Evolutionary conservation across 768 basidiomycete species (phyloP).

Genomic region (Boletus subcaerulescens): DNA sequence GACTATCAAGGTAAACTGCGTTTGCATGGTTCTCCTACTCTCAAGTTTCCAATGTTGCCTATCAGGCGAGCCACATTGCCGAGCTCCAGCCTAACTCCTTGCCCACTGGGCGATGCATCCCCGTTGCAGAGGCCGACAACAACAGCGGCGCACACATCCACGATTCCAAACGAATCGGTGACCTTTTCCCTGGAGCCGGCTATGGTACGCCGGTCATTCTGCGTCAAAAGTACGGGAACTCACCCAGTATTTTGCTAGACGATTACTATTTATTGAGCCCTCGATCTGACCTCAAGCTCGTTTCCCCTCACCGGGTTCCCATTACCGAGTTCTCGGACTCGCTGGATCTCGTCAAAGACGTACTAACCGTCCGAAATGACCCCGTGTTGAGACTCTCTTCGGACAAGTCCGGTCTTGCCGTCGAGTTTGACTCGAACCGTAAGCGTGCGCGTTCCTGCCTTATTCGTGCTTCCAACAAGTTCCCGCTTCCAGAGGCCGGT

Average conservation of each 20-base stretch:
- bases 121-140: slow-evolving; percentile 41
- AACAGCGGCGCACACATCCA: slow-evolving; percentile 44
- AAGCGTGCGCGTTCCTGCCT: slow-evolving; percentile 21
- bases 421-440: slow-evolving; percentile 73
- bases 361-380: slow-evolving; percentile 30
- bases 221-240: not conserved
- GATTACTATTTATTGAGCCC: slow-evolving; percentile 60
- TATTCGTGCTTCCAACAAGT: not conserved
- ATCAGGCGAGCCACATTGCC: slow-evolving; percentile 52
- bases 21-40: not conserved
- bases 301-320: slow-evolving; percentile 49
- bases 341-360: slow-evolving; percentile 43
- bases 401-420: slow-evolving; percentile 53
- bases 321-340: slow-evolving; percentile 38
- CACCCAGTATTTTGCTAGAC: slow-evolving; percentile 38
- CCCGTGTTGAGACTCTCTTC: slow-evolving; percentile 55
- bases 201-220: slow-evolving; percentile 45
- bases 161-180: slow-evolving; percentile 49
- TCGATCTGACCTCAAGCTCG: slow-evolving; percentile 29
- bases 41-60: not conserved
- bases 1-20: slow-evolving; percentile 35
- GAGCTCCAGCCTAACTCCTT: slow-evolving; percentile 50
- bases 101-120: slow-evolving; percentile 50
- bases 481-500: slow-evolving; percentile 51
- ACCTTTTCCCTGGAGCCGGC: slow-evolving; percentile 52